phyloP scores from a whole-genome alignment of 2,329 filamentous ascomycete species.

The Fusarium sp. region DNA sequence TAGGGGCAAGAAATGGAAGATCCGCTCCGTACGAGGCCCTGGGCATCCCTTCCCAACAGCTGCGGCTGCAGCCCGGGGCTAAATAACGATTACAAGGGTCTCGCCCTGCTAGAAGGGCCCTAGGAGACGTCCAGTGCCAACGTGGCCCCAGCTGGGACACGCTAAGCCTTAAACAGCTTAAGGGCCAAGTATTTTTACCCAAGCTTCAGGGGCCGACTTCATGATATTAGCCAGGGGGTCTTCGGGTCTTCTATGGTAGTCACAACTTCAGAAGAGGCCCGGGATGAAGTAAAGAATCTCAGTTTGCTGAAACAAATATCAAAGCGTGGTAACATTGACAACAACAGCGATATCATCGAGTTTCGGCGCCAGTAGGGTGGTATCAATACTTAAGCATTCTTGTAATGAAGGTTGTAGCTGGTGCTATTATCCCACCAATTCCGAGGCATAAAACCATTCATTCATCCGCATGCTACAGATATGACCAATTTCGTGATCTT shows the following conservation, averaged over 20 bases:
- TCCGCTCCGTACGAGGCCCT: slow-evolving; percentile 28
- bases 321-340: not conserved
- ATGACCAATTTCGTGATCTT: slow-evolving; percentile 21
- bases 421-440: not conserved
- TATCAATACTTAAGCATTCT: not conserved
- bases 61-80: slow-evolving; percentile 12
- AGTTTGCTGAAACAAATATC: not conserved
- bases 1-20: slow-evolving; percentile 36
- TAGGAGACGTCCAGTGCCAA: slow-evolving; percentile 24
- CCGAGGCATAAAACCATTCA: slow-evolving; percentile 4
- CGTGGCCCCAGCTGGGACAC: slow-evolving; percentile 35
- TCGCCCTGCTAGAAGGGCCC: slow-evolving; percentile 5
- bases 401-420: not conserved
- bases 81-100: slow-evolving; percentile 30
- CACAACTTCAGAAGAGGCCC: not conserved
- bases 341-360: not conserved
- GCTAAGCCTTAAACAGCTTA: slow-evolving; percentile 27
- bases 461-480: not conserved
- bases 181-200: slow-evolving; percentile 24
- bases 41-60: slow-evolving; percentile 19
- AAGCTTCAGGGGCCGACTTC: slow-evolving; percentile 30
- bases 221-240: slow-evolving; percentile 25
- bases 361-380: not conserved
- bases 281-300: not conserved
- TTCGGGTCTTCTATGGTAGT: slow-evolving; percentile 7